phyloP scores from a whole-genome alignment of 352 stramenopile genomes.

The Phytophthora citricola region DNA sequence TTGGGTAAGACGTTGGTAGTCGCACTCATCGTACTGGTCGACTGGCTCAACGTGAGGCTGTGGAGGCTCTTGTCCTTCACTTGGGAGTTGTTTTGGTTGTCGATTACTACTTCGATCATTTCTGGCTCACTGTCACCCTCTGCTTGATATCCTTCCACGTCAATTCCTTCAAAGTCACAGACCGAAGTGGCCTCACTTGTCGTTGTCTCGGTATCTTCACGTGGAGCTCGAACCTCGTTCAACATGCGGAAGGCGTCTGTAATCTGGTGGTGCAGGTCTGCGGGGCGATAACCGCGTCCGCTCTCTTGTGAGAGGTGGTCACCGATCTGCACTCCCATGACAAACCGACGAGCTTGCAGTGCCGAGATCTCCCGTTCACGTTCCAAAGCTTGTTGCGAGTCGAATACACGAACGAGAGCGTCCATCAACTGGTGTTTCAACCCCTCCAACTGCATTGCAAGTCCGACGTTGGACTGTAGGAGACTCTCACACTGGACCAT shows the following conservation, averaged over 20 bases:
- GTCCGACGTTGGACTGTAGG: conserved; percentile 16
- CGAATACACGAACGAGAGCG: conserved; percentile 28
- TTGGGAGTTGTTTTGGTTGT: conserved; percentile 2
- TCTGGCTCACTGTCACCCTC: neutral
- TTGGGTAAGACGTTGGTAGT: conserved; percentile 50
- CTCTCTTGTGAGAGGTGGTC: conserved; percentile 14
- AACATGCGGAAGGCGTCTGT: conserved; percentile 14
- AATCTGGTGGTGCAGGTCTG: conserved; percentile 18
- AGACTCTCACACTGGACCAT: conserved; percentile 33
- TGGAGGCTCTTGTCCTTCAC: conserved; percentile 1
- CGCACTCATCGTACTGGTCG: conserved; percentile 13
- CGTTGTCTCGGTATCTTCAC: conserved; percentile 7
- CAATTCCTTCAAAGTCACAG: conserved; percentile 1
- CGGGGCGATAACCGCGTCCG: neutral
- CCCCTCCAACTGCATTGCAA: conserved; percentile 20
- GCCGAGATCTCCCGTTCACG: conserved; percentile 21
- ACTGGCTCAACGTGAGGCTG: neutral
- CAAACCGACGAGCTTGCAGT: conserved; percentile 23
- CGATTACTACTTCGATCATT: neutral
- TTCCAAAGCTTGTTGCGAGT: conserved; percentile 25
- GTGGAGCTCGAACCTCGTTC: neutral
- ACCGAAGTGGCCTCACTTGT: neutral
- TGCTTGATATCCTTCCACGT: neutral
- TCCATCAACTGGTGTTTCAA: conserved; percentile 32
- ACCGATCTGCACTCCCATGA: conserved; percentile 8